Evolutionary conservation across 2,329 filamentous ascomycete species (phyloP), one percentile per base, ranked within the genome.

Genomic region (Fusarium sarcochroum): DNA sequence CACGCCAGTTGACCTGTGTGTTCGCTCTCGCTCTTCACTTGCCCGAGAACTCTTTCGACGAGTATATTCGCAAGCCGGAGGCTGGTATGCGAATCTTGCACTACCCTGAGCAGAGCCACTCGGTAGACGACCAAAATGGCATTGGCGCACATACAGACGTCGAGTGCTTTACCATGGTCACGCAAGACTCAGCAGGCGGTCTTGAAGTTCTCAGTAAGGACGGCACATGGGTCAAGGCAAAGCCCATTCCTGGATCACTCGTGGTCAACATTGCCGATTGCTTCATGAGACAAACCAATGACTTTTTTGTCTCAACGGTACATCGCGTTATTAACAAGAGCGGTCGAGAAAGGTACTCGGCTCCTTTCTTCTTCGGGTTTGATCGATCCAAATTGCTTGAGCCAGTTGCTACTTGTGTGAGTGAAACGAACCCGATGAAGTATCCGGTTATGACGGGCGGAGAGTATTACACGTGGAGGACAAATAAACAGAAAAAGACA

Each of bases 201-300:
- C 73, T 85, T 6, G 81, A 85, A 63, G 82, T 84, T 0, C 72
- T 85, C 9, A 83, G 80, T 52, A 81, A 81, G 25, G 57, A 79
- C 63, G 66, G 78, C 14, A 65, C 80, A 41, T 86, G 83, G 83
- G 74, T 84, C 32, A 75, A 77, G 9, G 81, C 82, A 0, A 64
- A 69, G 6, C 81, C 83, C 4, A 71, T 83, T 1, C 76, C 77
- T 2, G 80, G 78, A 1, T 78, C 83, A 0, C 79, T 85, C 45
- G 82, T 86, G 17, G 82, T 86, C n/a, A 86, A 86, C 52, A 81
- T 86, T 18, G 85, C 80, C 7, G 83, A 86, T 68, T 84, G 81
- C 53, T 72, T 86, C 63, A 83, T 84, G 79, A 78, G 84, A 17
- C 83, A 82, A 75, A 85, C 83, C 1, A 86, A 86, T 55, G 84